Evolutionary conservation across 768 basidiomycete genomes (phyloP).

Genomic region (Calvatia gigantea): DNA sequence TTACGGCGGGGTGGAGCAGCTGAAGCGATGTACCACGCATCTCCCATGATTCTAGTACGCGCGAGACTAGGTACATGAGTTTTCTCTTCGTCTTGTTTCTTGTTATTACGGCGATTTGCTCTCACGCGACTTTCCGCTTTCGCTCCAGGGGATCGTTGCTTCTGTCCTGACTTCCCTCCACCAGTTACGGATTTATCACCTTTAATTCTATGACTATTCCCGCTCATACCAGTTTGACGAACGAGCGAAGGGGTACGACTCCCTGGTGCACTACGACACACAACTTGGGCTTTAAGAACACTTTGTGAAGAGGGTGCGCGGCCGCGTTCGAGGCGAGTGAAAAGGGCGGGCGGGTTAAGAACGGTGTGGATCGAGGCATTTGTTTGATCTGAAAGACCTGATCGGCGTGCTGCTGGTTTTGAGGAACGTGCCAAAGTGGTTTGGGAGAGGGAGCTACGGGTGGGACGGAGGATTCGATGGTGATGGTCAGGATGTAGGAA

Average conservation of each 20-base stretch:
- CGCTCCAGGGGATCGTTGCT: not conserved
- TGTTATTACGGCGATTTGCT: not conserved
- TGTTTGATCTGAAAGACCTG: slow-evolving; percentile 33
- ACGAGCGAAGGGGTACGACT: slow-evolving; percentile 53
- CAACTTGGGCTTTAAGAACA: slow-evolving; percentile 52
- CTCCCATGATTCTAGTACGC: slow-evolving; percentile 57
- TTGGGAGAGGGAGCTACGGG: slow-evolving; percentile 41
- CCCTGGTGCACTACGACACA: slow-evolving; percentile 68
- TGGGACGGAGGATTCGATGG: slow-evolving; percentile 25
- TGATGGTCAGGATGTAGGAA: not conserved
- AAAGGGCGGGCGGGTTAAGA: slow-evolving; percentile 32
- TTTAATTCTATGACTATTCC: slow-evolving; percentile 2
- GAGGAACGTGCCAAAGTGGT: slow-evolving; percentile 17
- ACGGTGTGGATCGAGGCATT: slow-evolving; percentile 19
- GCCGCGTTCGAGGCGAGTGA: slow-evolving; percentile 31
- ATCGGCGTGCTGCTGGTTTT: slow-evolving; percentile 17
- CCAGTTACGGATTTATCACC: not conserved
- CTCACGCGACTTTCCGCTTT: not conserved
- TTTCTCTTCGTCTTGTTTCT: slow-evolving; percentile 14
- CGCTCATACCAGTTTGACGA: slow-evolving; percentile 21
- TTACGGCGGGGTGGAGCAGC: slow-evolving; percentile 15
- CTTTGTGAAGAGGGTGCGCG: slow-evolving; percentile 32
- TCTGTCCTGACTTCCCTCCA: not conserved
- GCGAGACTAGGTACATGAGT: slow-evolving; percentile 57
- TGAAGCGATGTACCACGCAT: slow-evolving; percentile 49